Base-by-base conservation (phyloP, 768 basidiomycete species). In the Pholiota molesta region DNA sequence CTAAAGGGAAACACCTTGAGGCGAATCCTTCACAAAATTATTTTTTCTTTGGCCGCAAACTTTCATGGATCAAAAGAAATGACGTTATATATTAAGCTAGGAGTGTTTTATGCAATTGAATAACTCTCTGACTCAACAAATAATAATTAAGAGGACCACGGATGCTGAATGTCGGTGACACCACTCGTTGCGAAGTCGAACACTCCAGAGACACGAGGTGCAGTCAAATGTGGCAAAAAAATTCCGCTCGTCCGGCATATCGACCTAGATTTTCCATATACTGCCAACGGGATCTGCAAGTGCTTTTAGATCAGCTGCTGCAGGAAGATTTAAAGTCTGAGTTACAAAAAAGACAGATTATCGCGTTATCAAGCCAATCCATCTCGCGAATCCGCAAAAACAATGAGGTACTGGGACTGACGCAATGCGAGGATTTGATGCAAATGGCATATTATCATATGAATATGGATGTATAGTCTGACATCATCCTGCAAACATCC, bases 401-500 rank as follows among this genome's bases (percentile, higher is more conserved):
- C 52, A 63, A 62, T 61, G 57, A 33, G 51, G 37, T 60, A 4
- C 42, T 35, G 44, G 52, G 51, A 56, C 53, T 53, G 62, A 55
- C 40, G 44, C 45, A 65, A 51, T 40, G 58, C 62, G 65, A 57
- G 55, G 61, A 55, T 55, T 54, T 66, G 67, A 65, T 61, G 61
- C 39, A 58, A 63, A 57, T 63, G 64, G 33, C 62, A 63, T 37
- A 37, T 59, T 65, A 55, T 59, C 47, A 52, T 63, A 63, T 55
- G 54, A 47, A 58, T 61, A 57, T 57, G 53, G 33, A 61, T 58
- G 44, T 55, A 53, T 19, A 44, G 40, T 33, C 52, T 68, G 65
- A 65, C 58, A 66, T 69, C 62, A 90, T 67, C 87, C 91, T 65
- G 91, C 89, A 78, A 94, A 97, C 89, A 96, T 95, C 66, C 93